Percentiles rank a stretch among this genome's conserved stretches.
These are phyloP conservation scores for Trichoderma sp. DNA, from an alignment of 2,329 filamentous ascomycete genomes.

Conservation along the genomic window DNA sequence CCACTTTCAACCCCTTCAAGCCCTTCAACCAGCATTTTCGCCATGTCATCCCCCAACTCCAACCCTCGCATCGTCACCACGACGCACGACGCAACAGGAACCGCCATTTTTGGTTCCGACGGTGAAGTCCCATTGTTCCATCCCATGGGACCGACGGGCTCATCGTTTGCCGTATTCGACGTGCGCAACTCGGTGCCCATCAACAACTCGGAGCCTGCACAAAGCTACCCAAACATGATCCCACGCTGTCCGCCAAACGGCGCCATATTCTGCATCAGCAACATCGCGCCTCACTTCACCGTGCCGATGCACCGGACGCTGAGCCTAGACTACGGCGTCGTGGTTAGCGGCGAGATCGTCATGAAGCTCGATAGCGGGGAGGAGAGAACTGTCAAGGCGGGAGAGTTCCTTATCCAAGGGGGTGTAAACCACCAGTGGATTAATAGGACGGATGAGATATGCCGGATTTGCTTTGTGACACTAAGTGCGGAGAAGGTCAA, in stretches of 20 bases:
- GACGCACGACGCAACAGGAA: conserved; percentile 31
- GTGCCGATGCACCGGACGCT: conserved; percentile 44
- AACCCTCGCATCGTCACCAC: conserved; percentile 33
- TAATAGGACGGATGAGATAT: conserved; percentile 39
- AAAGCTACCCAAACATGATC: conserved; percentile 25
- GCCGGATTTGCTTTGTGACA: conserved; percentile 41
- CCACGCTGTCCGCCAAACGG: conserved; percentile 38
- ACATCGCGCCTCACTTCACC: conserved; percentile 31
- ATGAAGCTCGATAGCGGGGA: conserved; percentile 41
- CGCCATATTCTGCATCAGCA: conserved; percentile 34
- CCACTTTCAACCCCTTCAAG: not conserved
- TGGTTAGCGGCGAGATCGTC: conserved; percentile 41
- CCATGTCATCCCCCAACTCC: conserved; percentile 1
- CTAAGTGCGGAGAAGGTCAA: conserved; percentile 41
- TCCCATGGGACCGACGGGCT: conserved; percentile 33
- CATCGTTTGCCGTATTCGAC: conserved; percentile 35
- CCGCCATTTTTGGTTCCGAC: conserved; percentile 35
- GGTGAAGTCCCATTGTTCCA: conserved; percentile 26
- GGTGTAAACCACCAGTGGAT: conserved; percentile 47
- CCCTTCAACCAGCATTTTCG: not conserved
- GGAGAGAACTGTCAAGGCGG: conserved; percentile 36
- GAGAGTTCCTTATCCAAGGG: conserved; percentile 42
- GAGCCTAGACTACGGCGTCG: conserved; percentile 41
- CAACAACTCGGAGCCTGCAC: conserved; percentile 28
- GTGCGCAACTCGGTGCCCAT: conserved; percentile 31